Evolutionary conservation across 1,139 yeast species (phyloP).

Genomic region (Spencermartinsiella ligniputridi): DNA sequence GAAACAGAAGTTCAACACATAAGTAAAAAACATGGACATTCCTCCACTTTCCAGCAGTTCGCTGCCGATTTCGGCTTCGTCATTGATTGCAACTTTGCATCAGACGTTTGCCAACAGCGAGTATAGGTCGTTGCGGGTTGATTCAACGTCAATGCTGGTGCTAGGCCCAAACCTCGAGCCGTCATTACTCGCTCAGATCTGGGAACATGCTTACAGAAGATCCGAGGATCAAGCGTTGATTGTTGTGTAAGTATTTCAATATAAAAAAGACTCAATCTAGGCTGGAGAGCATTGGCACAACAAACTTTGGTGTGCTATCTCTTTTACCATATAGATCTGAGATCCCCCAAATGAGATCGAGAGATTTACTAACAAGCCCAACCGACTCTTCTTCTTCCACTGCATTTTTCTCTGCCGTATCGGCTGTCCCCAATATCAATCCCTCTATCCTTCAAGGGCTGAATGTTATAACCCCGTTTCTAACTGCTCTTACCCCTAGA

Average conservation of each 20-base stretch:
- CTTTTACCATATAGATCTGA: too few relatives aligned
- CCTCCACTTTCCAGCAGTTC: conserved; percentile 30
- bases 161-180: conserved; percentile 34
- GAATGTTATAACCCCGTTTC: conserved; percentile 37
- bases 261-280: too few relatives aligned
- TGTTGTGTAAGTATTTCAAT: conserved; percentile 28
- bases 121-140: conserved; percentile 30
- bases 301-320: too few relatives aligned
- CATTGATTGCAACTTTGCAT: conserved; percentile 35
- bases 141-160: conserved; percentile 31
- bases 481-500: conserved; percentile 36
- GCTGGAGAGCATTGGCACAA: too few relatives aligned
- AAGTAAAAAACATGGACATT: conserved; percentile 23
- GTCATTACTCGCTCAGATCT: conserved; percentile 31
- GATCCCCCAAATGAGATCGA: too few relatives aligned
- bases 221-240: conserved; percentile 40
- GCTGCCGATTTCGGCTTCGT: conserved; percentile 33
- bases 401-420: conserved; percentile 30
- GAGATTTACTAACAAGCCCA: conserved; percentile 18
- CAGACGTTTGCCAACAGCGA: conserved; percentile 31
- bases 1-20: too few relatives aligned
- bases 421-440: conserved; percentile 35
- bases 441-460: conserved; percentile 34
- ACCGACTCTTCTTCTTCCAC: conserved; percentile 31
- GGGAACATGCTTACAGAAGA: conserved; percentile 39